Evolutionary conservation across 306 rosid genomes (phyloP).

Genomic region (Acacia acuminata): DNA sequence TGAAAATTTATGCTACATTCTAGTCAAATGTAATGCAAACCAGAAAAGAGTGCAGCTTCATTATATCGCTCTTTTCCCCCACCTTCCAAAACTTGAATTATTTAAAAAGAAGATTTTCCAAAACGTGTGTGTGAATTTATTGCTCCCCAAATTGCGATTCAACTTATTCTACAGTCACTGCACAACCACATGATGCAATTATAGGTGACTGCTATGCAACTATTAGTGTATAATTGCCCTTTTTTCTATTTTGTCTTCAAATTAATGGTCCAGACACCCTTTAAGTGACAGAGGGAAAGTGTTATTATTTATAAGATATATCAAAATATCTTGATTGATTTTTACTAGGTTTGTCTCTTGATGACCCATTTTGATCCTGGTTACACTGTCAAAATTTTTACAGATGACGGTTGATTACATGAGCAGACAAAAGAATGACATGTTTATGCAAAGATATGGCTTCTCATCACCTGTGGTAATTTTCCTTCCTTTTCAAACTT

Average conservation of each 20-base stretch:
- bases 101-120: background rate
- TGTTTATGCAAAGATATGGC: constrained; percentile 85
- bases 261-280: background rate
- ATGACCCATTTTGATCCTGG: constrained; percentile 29
- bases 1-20: background rate
- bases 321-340: background rate
- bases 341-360: background rate
- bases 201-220: background rate
- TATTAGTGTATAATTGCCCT: background rate
- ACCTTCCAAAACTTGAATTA: background rate
- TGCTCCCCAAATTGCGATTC: background rate
- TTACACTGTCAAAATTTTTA: constrained; percentile 40
- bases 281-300: background rate
- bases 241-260: background rate
- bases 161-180: background rate
- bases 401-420: constrained; percentile 91
- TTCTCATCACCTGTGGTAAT: constrained; percentile 90
- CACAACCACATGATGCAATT: background rate
- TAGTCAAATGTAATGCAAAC: background rate
- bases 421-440: constrained; percentile 62
- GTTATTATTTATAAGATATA: constrained; percentile 17
- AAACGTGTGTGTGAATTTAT: background rate
- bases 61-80: background rate
- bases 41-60: background rate
- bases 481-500: constrained; percentile 20